Evolutionary conservation across 495 filamentous ascomycete species (phyloP), one percentile per base, ranked within the genome.

Genomic region (Achaetomiella virescens): DNA sequence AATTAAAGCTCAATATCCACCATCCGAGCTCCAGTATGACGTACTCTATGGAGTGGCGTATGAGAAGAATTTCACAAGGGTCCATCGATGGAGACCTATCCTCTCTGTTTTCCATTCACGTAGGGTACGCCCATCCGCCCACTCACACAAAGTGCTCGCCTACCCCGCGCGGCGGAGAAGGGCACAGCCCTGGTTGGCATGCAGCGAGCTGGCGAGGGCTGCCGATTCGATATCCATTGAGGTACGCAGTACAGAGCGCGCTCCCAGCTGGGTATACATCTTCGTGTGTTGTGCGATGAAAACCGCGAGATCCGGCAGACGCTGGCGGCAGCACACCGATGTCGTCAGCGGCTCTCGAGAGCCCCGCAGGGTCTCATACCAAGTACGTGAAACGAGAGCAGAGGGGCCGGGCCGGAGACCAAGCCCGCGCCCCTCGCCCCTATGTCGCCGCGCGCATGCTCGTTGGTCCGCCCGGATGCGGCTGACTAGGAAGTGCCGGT

Each of bases 271-370:
- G 27, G 27, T 31, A 5, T 41, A 17, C n/a, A 18, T 15, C 14
- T 42, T 42, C n/a, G 6, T 15, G n/a, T 41, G 38, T 43, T 17
- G 5, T 4, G 36, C n/a, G 36, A 6, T 43, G 20, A 9, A 43
- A 24, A 24, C 18, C 41, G 41, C 18, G 20, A 43, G 20, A 10
- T 24, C 20, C 20, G 21, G 21, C 18, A 43, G 41, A 21, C 41
- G 41, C 3, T 42, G 36, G n/a, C 10, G 4, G 12, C 10, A 21
- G 14, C 25, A 64, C 83, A 75, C 63, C 56, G 51, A 54, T 66
- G 54, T 48, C 48, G 46, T 64, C 61, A 58, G 29, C 14, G 48
- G 18, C 33, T 14, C 52, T 48, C 58, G 35, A 36, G n/a, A 27
- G 15, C 14, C 22, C 25, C 47, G 41, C 17, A 21, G 38, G 11